phyloP scores from a whole-genome alignment of 2,329 filamentous ascomycete species.

The Colletotrichum eleusines region DNA sequence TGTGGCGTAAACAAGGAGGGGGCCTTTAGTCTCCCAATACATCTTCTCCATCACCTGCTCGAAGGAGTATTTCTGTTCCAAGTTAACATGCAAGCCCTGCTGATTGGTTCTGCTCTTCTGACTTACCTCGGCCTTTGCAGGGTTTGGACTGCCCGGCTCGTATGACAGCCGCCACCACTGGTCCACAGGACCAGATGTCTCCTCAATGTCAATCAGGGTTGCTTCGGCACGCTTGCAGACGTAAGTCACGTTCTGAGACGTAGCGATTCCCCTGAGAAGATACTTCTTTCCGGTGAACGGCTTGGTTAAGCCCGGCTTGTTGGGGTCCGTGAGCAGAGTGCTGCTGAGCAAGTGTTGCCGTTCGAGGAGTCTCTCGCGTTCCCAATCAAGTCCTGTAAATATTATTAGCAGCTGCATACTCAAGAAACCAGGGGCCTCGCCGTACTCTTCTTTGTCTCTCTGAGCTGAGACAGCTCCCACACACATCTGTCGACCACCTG shows the following conservation, averaged over 20 bases:
- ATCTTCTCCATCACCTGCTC: conserved; percentile 60
- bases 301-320: conserved; percentile 51
- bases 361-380: conserved; percentile 50
- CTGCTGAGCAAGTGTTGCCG: conserved; percentile 55
- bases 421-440: not conserved
- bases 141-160: conserved; percentile 48
- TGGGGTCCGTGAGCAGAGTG: conserved; percentile 54
- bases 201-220: conserved; percentile 58
- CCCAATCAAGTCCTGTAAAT: conserved; percentile 47
- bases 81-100: conserved; percentile 40
- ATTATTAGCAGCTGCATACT: conserved; percentile 43
- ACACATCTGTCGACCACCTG: conserved; percentile 51
- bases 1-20: conserved; percentile 66
- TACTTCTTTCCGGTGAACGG: conserved; percentile 61
- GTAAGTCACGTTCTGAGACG: conserved; percentile 61
- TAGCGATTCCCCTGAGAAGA: conserved; percentile 64
- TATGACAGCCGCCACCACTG: conserved; percentile 70
- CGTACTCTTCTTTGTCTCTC: conserved; percentile 53
- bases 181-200: conserved; percentile 51
- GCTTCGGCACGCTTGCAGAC: conserved; percentile 60
- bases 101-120: not conserved
- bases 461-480: conserved; percentile 51
- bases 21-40: conserved; percentile 61
- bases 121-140: conserved; percentile 64
- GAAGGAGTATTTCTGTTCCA: conserved; percentile 59